A percentile compares a stretch with the other conserved stretches of the same genome.
Conservation (phyloP, 306 rosid species). For the Vicia sativa region DNA sequence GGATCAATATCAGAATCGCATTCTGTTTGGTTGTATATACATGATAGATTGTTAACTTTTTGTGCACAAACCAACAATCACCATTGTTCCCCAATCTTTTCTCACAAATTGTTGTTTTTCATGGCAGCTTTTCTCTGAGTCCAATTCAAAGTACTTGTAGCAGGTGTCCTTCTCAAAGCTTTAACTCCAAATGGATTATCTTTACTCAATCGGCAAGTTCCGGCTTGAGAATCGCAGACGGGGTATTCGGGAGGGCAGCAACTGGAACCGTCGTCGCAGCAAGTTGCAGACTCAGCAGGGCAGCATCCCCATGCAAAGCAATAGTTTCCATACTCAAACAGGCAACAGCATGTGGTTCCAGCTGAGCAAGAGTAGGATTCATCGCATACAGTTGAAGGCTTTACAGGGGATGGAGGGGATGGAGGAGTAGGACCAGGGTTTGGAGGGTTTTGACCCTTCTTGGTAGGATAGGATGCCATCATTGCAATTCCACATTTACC, state of each 20-base stretch:
- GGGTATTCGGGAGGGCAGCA: constrained; percentile 90
- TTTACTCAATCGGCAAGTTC: constrained; percentile 63
- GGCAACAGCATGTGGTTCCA: constrained; percentile 82
- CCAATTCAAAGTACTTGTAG: constrained; percentile 33
- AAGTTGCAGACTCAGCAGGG: constrained; percentile 79
- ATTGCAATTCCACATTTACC: constrained; percentile 93
- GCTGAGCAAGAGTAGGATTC: constrained; percentile 64
- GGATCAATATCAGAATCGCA: too few species aligned
- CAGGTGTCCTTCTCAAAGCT: constrained; percentile 60
- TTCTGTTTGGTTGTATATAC: neutral
- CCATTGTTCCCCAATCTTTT: neutral
- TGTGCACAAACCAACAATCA: neutral
- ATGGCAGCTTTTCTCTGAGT: constrained; percentile 32
- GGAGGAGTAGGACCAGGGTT: constrained; percentile 79
- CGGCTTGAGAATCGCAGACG: constrained; percentile 60
- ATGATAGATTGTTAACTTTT: neutral
- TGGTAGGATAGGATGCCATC: constrained; percentile 76
- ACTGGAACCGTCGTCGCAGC: constrained; percentile 72
- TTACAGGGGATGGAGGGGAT: constrained; percentile 58
- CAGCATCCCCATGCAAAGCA: constrained; percentile 99
- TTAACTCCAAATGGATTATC: constrained; percentile 57
- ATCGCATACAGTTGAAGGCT: constrained; percentile 63
- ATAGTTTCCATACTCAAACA: constrained; percentile 50
- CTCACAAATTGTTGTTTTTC: constrained; percentile 15
- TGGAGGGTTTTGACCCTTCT: constrained; percentile 80